Percentiles rank a stretch among this genome's conserved stretches.
Conservation (phyloP, 2,329 filamentous ascomycete species). For the Monosporascus sp. region DNA sequence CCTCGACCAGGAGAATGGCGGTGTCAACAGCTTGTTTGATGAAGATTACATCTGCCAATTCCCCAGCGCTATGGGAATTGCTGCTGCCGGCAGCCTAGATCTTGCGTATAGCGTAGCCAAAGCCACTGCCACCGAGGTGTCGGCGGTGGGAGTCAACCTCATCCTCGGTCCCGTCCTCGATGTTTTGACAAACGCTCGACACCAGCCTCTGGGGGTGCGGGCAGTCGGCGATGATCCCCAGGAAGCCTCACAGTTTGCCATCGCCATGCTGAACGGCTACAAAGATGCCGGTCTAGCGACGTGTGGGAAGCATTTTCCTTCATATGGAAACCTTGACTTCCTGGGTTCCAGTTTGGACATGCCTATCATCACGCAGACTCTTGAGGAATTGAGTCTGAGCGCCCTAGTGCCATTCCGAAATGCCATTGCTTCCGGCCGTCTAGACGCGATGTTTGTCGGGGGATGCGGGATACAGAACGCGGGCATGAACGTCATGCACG, state of each 20-base stretch:
- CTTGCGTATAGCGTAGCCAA: constrained; percentile 87
- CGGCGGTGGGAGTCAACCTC: constrained; percentile 90
- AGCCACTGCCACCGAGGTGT: constrained; percentile 87
- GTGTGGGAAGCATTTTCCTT: constrained; percentile 94
- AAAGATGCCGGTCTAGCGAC: constrained; percentile 85
- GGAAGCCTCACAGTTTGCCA: constrained; percentile 87
- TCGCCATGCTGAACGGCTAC: constrained; percentile 87
- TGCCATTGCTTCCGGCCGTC: constrained; percentile 71
- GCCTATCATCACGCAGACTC: constrained; percentile 89
- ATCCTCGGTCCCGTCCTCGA: constrained; percentile 92
- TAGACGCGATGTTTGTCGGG: constrained; percentile 94
- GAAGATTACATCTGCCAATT: constrained; percentile 95
- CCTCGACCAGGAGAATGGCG: constrained; percentile 95
- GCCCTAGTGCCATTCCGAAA: constrained; percentile 89
- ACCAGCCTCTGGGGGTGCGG: constrained; percentile 84
- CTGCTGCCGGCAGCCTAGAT: constrained; percentile 81
- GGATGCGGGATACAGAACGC: constrained; percentile 89
- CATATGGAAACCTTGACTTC: constrained; percentile 92
- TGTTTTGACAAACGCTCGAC: constrained; percentile 86
- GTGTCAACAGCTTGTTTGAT: constrained; percentile 94
- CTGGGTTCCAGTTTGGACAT: constrained; percentile 87
- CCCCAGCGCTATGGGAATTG: constrained; percentile 92
- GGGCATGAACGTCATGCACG: constrained; percentile 92
- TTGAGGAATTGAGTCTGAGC: constrained; percentile 88
- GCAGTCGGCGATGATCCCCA: constrained; percentile 91